A percentile compares a stretch with the other conserved stretches of the same genome.
Conservation (phyloP, 306 rosid species). For the Senna tora region DNA sequence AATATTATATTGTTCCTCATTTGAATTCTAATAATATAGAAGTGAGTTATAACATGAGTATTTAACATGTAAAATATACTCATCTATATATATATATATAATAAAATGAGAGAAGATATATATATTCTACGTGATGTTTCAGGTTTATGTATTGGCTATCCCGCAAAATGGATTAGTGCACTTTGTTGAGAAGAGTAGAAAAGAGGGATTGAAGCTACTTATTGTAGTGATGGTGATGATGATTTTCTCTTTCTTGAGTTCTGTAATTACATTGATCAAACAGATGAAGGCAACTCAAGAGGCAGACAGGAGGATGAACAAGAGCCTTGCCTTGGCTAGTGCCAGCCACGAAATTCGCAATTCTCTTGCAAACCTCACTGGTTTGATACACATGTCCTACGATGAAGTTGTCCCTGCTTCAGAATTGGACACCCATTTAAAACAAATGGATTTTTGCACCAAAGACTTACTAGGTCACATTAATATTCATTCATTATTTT, state of each 20-base stretch:
- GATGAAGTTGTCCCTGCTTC: constrained; percentile 42
- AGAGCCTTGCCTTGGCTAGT: constrained; percentile 61
- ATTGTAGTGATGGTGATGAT: constrained; percentile 32
- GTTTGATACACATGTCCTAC: constrained; percentile 59
- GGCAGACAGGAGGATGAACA: constrained; percentile 74
- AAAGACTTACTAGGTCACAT: constrained; percentile 65
- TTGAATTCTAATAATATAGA: too few species aligned
- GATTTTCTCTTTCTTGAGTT: constrained; percentile 40
- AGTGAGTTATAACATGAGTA: too few species aligned
- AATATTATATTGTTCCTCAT: too few species aligned
- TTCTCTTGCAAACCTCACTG: constrained; percentile 64
- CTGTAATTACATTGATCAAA: constrained; percentile 50
- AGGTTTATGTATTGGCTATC: constrained; percentile 55
- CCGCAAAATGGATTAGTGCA: constrained; percentile 35
- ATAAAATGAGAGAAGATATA: too few species aligned
- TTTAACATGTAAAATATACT: too few species aligned
- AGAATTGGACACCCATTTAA: constrained; percentile 52
- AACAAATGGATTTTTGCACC: constrained; percentile 61
- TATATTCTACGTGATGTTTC: constrained; percentile 27
- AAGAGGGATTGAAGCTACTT: constrained; percentile 43
- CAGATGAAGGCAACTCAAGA: constrained; percentile 71
- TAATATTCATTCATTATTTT: neutral
- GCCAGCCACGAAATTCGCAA: constrained; percentile 81
- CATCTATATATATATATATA: too few species aligned
- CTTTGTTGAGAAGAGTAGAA: constrained; percentile 36